Base-by-base conservation (phyloP, 2,329 filamentous ascomycete genomes). In the Pseudocercospora pini-densiflorae region DNA sequence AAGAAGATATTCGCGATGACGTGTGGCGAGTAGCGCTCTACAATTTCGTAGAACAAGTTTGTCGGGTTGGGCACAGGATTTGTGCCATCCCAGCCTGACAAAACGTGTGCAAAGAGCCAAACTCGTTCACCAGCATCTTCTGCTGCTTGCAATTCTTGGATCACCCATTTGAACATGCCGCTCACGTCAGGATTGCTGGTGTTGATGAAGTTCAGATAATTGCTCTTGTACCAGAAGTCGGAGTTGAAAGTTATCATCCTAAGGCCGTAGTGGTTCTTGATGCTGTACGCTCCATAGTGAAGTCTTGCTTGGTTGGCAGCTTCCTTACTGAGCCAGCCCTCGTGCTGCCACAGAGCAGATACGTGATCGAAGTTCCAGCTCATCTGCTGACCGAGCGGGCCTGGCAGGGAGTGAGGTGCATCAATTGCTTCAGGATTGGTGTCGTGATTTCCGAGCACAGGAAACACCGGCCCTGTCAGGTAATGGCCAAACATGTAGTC, bases 311-410 rank as follows among this genome's bases (percentile, higher is more conserved):
- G 72, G 2, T 78, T 74, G 0, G 82, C 84, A 4, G 81, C 80
- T 14, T 77, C 70, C 10, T 75, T 73, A 65, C 81, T 79, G 59
- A 88, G 81, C 85, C 86, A 88, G 19, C 83, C 83, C 65, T 87
- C 83, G 64, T 87, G 81, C 68, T 83, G 78, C 86, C 86, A 88
- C 0, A 88, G 77, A 12, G 76, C 77, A n/a, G 85, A 80, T 16
- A 88, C 78, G 69, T 87, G 85, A 27, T 86, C 79, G 69, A 85
- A 87, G 69, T 87, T 87, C 86, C 86, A 88, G 61, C 82, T 85
- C 68, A 85, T 82, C 69, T 88, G 86, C 66, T 83, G 75, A 1
- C 85, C 84, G 0, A 88, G 77, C 0, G 80, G 79, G 0, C 84
- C 85, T 8, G 85, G 85, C 8, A 88, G 76, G 31, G 75, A 82